A percentile compares a stretch with the other conserved stretches of the same genome.
Evolutionary conservation across 169 alveolate species (phyloP).

Genomic region (Hepatocystis sp.): DNA sequence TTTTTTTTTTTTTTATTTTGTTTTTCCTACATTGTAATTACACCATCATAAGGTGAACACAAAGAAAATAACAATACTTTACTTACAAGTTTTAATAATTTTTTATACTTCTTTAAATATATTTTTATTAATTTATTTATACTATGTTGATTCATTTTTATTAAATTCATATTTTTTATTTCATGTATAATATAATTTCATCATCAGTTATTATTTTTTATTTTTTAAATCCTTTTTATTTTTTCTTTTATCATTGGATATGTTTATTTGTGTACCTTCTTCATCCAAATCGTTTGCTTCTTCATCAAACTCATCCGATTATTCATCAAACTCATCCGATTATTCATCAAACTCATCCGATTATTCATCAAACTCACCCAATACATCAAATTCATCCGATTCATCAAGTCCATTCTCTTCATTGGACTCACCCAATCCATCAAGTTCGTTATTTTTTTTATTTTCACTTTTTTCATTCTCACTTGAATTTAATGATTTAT

Average conservation of each 20-base stretch:
- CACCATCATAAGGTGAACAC: too few species aligned
- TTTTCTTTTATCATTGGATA: conserved; percentile 18
- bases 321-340: too few species aligned
- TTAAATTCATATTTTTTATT: conserved; percentile 31
- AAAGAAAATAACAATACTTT: conserved; percentile 7
- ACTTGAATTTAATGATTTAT: too few species aligned
- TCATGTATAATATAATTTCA: conserved; percentile 32
- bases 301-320: background rate
- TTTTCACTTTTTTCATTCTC: too few species aligned
- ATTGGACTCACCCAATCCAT: too few species aligned
- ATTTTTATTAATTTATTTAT: conserved; percentile 53
- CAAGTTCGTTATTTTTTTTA: too few species aligned
- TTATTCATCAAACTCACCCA: too few species aligned
- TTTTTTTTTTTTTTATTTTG: background rate
- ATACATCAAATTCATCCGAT: too few species aligned
- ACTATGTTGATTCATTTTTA: conserved; percentile 52
- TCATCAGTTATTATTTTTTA: conserved; percentile 20
- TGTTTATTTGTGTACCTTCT: background rate
- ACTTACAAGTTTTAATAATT: conserved; percentile 40
- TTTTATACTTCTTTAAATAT: conserved; percentile 45
- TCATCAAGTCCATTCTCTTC: too few species aligned
- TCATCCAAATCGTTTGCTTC: background rate
- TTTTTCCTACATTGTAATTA: too few species aligned
- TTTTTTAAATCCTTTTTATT: conserved; percentile 23
- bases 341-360: too few species aligned